Conservation (phyloP, 495 filamentous ascomycete species). For the Thermochaetoides thermophila region DNA sequence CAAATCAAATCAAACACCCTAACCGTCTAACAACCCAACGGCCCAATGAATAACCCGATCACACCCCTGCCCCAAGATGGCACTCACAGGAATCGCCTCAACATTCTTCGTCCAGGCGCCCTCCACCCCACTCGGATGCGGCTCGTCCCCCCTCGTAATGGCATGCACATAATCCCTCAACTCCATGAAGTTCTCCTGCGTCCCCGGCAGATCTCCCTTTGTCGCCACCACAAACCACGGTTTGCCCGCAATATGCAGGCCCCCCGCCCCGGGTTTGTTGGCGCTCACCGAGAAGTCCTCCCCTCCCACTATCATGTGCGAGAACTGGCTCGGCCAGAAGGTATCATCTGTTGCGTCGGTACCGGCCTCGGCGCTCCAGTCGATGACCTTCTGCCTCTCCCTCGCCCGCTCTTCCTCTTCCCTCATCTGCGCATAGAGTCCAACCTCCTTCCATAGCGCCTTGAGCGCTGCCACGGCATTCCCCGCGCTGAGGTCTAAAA, state of each 20-base stretch:
- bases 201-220: slow-evolving; percentile 73
- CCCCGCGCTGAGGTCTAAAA: slow-evolving; percentile 68
- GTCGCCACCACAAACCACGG: slow-evolving; percentile 97
- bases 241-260: slow-evolving; percentile 62
- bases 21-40: slow-evolving; percentile 51
- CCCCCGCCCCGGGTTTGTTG: slow-evolving; percentile 13
- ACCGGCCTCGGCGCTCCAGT: slow-evolving; percentile 23
- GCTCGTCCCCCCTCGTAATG: slow-evolving; percentile 39
- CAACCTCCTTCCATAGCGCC: slow-evolving; percentile 76
- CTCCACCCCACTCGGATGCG: slow-evolving; percentile 56
- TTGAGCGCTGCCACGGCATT: slow-evolving; percentile 67
- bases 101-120: slow-evolving; percentile 53
- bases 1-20: no score
- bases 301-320: no score
- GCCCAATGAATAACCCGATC: slow-evolving; percentile 63
- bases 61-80: slow-evolving; percentile 72
- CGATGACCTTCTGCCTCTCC: slow-evolving; percentile 27
- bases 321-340: slow-evolving; percentile 14
- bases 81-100: slow-evolving; percentile 69
- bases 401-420: slow-evolving; percentile 42
- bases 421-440: slow-evolving; percentile 66
- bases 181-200: slow-evolving; percentile 57
- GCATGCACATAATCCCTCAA: slow-evolving; percentile 53
- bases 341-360: slow-evolving; percentile 6
- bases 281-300: slow-evolving; percentile 21